Conservation (phyloP, 345 rosid genomes). For the Populus simonii region DNA sequence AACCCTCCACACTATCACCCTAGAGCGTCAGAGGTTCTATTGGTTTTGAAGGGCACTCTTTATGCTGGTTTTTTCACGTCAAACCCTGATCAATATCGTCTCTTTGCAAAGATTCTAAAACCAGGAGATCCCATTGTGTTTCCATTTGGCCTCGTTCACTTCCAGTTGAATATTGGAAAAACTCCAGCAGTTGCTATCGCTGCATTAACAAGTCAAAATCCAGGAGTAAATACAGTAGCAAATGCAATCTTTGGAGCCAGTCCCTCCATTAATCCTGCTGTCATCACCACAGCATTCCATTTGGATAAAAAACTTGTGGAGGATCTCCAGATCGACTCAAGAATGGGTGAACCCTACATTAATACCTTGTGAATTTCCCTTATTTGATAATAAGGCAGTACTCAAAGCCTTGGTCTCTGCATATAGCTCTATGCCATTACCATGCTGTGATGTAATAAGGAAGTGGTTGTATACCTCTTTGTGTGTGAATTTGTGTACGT, state of each 20-base stretch:
- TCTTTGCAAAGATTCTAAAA: conserved; percentile 5
- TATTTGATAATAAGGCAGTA: not conserved
- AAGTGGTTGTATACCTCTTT: not conserved
- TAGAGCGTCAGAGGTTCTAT: conserved; percentile 12
- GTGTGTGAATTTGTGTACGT: no score
- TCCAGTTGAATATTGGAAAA: conserved; percentile 3
- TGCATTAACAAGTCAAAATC: conserved; percentile 17
- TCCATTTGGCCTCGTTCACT: conserved; percentile 17
- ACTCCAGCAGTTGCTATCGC: conserved; percentile 11
- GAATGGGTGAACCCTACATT: not conserved
- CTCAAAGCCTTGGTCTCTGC: not conserved
- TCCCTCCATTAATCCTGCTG: conserved; percentile 4
- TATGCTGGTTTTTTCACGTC: conserved; percentile 18
- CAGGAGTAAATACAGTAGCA: conserved; percentile 9
- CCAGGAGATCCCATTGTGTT: conserved; percentile 20
- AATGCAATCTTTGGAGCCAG: conserved; percentile 4
- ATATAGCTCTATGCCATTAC: not conserved
- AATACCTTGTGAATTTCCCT: not conserved
- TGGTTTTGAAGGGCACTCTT: conserved; percentile 2
- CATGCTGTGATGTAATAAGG: not conserved
- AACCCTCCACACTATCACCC: conserved; percentile 26
- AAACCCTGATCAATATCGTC: conserved; percentile 5
- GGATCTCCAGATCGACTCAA: not conserved
- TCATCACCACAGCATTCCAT: conserved; percentile 18
- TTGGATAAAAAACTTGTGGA: conserved; percentile 3